Percentiles rank a stretch among this genome's conserved stretches.
Evolutionary conservation across 1,284 basidiomycete genomes (phyloP).

Genomic region (Erythrobasidium hasegawianum): DNA sequence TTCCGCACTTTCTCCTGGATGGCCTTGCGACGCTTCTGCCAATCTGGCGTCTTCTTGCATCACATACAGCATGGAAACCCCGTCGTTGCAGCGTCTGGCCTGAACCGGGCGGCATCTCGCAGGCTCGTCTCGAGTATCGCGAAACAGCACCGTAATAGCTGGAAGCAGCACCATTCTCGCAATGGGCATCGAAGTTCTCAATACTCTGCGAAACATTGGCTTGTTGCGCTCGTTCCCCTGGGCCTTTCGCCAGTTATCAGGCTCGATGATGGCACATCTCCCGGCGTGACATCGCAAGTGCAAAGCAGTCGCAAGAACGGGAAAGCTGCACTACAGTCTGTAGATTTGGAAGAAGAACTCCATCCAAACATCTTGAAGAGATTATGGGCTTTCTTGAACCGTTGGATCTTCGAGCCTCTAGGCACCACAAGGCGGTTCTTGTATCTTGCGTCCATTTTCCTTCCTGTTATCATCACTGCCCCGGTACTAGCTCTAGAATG

Average conservation of each 20-base stretch:
- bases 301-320: background rate
- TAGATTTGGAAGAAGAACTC: background rate
- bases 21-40: too few species aligned
- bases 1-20: too few species aligned
- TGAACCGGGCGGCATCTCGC: background rate
- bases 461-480: conserved; percentile 76
- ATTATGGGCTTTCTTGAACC: conserved; percentile 35
- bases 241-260: conserved; percentile 1
- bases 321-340: background rate
- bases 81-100: background rate
- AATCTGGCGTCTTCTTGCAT: too few species aligned
- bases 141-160: background rate
- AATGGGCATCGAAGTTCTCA: background rate
- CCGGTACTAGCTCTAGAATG: conserved; percentile 77
- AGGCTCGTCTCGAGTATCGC: background rate
- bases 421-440: conserved; percentile 79
- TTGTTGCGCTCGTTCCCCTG: background rate
- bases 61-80: too few species aligned
- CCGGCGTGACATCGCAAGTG: background rate
- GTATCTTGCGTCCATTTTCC: conserved; percentile 75
- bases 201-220: background rate
- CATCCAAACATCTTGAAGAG: background rate
- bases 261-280: background rate
- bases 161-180: background rate
- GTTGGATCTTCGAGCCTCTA: conserved; percentile 75